Evolutionary conservation across 1,284 basidiomycete species (phyloP).

Genomic region (Moniliophthora roreri): DNA sequence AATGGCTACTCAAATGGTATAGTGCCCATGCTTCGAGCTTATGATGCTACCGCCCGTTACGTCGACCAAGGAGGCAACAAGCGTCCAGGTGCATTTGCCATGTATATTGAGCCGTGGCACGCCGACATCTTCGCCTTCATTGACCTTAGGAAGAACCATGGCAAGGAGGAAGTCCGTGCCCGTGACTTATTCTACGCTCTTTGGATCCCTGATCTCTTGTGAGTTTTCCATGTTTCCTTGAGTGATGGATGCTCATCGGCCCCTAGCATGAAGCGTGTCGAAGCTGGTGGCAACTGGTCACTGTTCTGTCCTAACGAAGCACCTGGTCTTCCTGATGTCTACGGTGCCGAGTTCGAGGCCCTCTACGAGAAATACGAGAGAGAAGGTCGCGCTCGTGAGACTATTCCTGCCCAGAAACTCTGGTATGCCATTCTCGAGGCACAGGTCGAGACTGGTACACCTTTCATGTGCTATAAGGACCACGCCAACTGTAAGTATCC

Average conservation of each 20-base stretch:
- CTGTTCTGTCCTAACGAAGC: constrained; percentile 99
- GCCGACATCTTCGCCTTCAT: constrained; percentile 98
- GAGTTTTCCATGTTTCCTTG: constrained; percentile 28
- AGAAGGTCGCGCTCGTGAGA: constrained; percentile 87
- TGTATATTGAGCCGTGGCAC: constrained; percentile 98
- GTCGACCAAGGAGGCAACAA: constrained; percentile 99
- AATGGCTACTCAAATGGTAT: constrained; percentile 99
- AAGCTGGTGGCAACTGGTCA: constrained; percentile 88
- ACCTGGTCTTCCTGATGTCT: constrained; percentile 87
- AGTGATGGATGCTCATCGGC: constrained; percentile 5
- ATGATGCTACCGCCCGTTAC: constrained; percentile 97
- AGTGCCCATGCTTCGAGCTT: constrained; percentile 98
- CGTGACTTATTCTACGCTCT: constrained; percentile 98
- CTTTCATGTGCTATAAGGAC: constrained; percentile 99
- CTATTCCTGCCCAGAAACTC: constrained; percentile 94
- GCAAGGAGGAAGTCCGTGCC: constrained; percentile 97
- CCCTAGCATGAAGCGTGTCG: constrained; percentile 88
- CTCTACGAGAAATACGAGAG: constrained; percentile 91
- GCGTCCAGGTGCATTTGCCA: constrained; percentile 97
- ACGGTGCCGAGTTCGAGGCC: constrained; percentile 90
- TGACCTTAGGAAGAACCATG: constrained; percentile 98
- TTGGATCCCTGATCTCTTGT: constrained; percentile 98
- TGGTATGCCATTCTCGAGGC: constrained; percentile 98
- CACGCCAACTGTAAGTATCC: constrained; percentile 69
- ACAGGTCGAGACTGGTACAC: constrained; percentile 97